These are phyloP conservation scores for Hygrophila difformis DNA, from an alignment of 257 asterid species.

Conservation along the genomic window DNA sequence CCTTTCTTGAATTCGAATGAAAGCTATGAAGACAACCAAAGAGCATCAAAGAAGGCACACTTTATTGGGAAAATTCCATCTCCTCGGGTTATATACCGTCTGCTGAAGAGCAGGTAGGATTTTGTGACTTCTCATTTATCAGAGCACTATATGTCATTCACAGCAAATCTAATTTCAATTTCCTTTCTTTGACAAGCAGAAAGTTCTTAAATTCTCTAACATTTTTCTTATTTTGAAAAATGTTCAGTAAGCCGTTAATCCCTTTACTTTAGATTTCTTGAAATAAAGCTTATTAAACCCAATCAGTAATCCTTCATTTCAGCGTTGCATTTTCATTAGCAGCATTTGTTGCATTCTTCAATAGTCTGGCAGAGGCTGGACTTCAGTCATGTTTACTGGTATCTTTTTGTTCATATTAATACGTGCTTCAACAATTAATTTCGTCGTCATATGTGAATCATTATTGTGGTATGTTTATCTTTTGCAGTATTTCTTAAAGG, in stretches of 20 bases:
- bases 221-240: neutral
- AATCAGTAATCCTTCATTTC: constrained; percentile 17
- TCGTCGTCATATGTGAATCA: constrained; percentile 10
- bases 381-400: constrained; percentile 42
- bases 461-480: constrained; percentile 5
- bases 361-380: constrained; percentile 60
- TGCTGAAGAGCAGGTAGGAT: constrained; percentile 46
- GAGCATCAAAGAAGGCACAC: constrained; percentile 15
- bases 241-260: neutral
- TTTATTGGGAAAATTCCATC: constrained; percentile 24
- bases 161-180: neutral
- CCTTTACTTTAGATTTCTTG: constrained; percentile 1
- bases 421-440: neutral
- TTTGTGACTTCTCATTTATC: neutral
- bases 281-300: constrained; percentile 2
- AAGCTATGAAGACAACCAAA: constrained; percentile 13
- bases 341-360: constrained; percentile 41
- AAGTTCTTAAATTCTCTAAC: neutral
- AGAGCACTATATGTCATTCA: neutral
- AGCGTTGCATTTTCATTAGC: constrained; percentile 44
- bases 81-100: constrained; percentile 23
- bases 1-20: constrained; percentile 24
- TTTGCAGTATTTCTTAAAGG: constrained; percentile 71
- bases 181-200: neutral
- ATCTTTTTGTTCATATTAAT: constrained; percentile 5